phyloP scores from a whole-genome alignment of 768 basidiomycete species.

The Gelatoporia subvermispora region DNA sequence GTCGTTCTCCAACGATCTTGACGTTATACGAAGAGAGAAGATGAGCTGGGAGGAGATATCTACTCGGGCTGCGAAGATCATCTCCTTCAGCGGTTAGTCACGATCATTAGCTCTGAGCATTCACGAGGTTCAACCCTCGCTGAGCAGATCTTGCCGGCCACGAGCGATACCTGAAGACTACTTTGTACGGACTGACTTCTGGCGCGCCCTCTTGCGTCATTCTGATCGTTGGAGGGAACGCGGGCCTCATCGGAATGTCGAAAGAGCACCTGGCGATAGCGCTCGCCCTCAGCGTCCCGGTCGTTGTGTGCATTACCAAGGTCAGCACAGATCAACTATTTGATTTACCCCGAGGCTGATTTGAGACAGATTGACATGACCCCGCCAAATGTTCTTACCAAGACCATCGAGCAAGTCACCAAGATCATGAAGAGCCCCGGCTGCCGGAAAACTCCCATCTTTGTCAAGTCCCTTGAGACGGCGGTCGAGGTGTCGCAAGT shows the following conservation, averaged over 20 bases:
- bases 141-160: constrained; percentile 87
- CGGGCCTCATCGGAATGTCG: constrained; percentile 86
- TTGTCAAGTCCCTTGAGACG: constrained; percentile 75
- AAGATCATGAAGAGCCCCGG: constrained; percentile 93
- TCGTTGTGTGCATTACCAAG: constrained; percentile 94
- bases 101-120: background rate
- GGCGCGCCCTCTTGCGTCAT: constrained; percentile 90
- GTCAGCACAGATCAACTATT: constrained; percentile 31
- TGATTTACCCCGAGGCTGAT: background rate
- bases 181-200: constrained; percentile 90
- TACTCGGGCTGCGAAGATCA: constrained; percentile 81
- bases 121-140: background rate
- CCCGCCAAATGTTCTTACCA: constrained; percentile 83
- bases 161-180: constrained; percentile 89
- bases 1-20: constrained; percentile 50
- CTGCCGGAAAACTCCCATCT: constrained; percentile 82
- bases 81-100: constrained; percentile 79
- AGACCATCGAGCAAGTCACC: constrained; percentile 86
- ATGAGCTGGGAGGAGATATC: constrained; percentile 96
- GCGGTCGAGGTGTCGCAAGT: constrained; percentile 74
- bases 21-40: constrained; percentile 74
- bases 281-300: constrained; percentile 87
- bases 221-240: constrained; percentile 93
- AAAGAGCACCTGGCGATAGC: constrained; percentile 97
- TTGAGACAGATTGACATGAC: constrained; percentile 90